Conservation (phyloP, 345 rosid species). For the Linum trigynum region DNA sequence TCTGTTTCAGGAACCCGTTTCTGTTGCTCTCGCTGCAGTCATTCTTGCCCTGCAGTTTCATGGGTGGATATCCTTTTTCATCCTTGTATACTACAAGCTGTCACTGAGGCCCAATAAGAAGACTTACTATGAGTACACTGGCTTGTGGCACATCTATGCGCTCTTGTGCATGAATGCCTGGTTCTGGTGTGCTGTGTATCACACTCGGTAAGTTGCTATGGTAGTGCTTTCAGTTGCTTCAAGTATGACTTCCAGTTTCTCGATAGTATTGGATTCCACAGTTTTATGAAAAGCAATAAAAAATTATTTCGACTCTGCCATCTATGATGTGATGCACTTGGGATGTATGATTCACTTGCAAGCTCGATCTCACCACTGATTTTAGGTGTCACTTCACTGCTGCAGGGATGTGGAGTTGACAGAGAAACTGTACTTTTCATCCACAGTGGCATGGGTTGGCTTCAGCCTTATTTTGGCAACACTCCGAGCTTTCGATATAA, state of each 20-base stretch:
- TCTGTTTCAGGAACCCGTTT: slow-evolving; percentile 61
- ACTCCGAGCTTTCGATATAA: slow-evolving; percentile 52
- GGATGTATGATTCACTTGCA: too few relatives aligned
- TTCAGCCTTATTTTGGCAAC: slow-evolving; percentile 58
- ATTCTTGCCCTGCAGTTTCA: slow-evolving; percentile 78
- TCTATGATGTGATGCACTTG: background rate
- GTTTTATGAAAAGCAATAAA: background rate
- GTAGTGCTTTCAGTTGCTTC: background rate
- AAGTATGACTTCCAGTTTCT: background rate
- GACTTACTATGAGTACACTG: slow-evolving; percentile 63
- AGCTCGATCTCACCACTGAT: background rate
- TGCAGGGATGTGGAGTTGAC: slow-evolving; percentile 74
- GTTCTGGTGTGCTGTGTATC: slow-evolving; percentile 87
- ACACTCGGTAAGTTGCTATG: slow-evolving; percentile 48
- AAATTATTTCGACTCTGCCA: background rate
- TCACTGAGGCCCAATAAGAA: slow-evolving; percentile 53
- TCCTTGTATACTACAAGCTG: slow-evolving; percentile 68
- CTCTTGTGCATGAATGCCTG: slow-evolving; percentile 67
- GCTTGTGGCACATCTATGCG: slow-evolving; percentile 63
- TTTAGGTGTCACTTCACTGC: background rate
- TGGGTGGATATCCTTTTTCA: slow-evolving; percentile 85
- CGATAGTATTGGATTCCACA: background rate
- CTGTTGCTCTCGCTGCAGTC: slow-evolving; percentile 73
- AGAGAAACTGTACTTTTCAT: slow-evolving; percentile 74
- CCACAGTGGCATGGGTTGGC: slow-evolving; percentile 65